Evolutionary conservation across 192 early-diverging fungal genomes (phyloP), one percentile per base, ranked within the genome.

Genomic region (Backusella psychrophila): DNA sequence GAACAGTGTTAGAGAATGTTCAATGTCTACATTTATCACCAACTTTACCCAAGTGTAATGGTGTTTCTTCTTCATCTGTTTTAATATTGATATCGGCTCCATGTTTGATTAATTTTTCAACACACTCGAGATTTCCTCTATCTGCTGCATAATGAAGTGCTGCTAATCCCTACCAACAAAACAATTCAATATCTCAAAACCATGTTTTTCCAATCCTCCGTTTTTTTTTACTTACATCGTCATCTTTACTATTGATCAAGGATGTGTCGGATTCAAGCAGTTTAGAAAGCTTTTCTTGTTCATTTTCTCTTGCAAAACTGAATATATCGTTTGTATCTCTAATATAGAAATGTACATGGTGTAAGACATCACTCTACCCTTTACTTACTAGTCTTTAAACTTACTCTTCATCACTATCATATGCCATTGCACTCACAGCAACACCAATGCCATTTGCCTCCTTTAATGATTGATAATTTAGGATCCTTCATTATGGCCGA

Each of bases 101-200:
- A 33, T 39, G 14, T 15, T 75, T 41, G 26, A 88, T 78, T 3
- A 90, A 72, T 0, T 80, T n/a, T 33, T 80, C 78, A 15, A 85
- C 84, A 52, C 83, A 77, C 7, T 85, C 81, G 6, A 85, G 11
- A 65, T 87, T 63, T 2, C 89, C 89, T 17, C 87, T 56, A 75
- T 90, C 89, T 31, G 86, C 80, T 14, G 83, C 87, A 76, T 84
- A 85, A 78, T 90, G 89, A 33, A 90, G 80, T 38, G 81, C 75
- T 36, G 89, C 83, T 38, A 87, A 80, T 41, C 87, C 87, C 85
- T 89, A 69, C 42, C 66, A 33, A 33, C 33, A 33, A 71, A 71
- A 42, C n/a, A 68, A 77, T 8, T 53, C n/a, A 8, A 53, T 4
- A 52, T 19, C 4, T 19, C 15, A 1, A 19, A 52, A n/a, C 17